A percentile compares a stretch with the other conserved stretches of the same genome.
Conservation (phyloP, 2,329 filamentous ascomycete species). For the Elsinoe ampelina region DNA sequence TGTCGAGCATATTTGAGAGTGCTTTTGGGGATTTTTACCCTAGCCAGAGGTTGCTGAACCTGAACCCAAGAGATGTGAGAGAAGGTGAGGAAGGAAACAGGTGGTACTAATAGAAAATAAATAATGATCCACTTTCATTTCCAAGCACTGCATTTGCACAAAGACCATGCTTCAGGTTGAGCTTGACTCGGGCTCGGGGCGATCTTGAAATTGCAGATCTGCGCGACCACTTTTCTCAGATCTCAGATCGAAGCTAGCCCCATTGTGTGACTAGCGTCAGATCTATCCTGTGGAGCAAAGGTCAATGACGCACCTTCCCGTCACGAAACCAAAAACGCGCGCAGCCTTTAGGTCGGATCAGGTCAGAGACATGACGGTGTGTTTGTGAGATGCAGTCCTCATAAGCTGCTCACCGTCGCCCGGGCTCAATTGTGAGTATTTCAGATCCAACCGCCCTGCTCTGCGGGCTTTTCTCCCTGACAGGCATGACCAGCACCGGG, state of each 20-base stretch:
- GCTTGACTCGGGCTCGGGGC: not conserved
- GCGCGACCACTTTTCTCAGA: not conserved
- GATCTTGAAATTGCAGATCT: not conserved
- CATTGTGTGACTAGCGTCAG: not conserved
- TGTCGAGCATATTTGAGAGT: conserved; percentile 52
- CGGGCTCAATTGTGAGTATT: not conserved
- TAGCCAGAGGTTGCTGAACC: conserved; percentile 47
- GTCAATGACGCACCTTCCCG: conserved; percentile 5
- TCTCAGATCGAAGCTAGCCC: not conserved
- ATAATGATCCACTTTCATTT: not conserved
- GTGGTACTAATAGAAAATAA: conserved; percentile 43
- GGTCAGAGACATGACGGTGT: not conserved
- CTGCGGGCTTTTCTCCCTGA: not conserved
- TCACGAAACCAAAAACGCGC: not conserved
- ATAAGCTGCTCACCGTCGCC: not conserved
- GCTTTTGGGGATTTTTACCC: conserved; percentile 45
- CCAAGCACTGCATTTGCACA: not conserved
- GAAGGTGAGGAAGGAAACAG: conserved; percentile 46
- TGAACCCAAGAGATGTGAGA: conserved; percentile 49
- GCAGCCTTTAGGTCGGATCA: not conserved
- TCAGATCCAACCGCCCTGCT: not conserved
- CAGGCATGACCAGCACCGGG: conserved; percentile 5
- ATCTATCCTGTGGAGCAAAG: not conserved
- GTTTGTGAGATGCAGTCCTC: not conserved
- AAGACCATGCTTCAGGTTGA: not conserved